Evolutionary conservation across 352 stramenopile species (phyloP).

Genomic region (Chrysophaeum taylorii): DNA sequence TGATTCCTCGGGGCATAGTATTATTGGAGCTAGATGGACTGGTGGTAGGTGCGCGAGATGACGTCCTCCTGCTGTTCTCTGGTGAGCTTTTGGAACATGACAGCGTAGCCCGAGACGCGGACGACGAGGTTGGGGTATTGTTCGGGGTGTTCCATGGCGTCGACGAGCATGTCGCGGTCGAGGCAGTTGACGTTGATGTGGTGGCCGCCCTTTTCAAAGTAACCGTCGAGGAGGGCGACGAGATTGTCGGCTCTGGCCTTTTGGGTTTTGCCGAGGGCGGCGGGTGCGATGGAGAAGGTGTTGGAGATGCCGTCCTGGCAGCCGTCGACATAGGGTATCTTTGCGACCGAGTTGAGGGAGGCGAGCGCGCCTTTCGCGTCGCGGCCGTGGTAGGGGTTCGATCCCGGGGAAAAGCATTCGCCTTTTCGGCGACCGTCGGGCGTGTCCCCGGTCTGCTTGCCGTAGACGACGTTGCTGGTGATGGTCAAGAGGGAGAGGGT

Average conservation of each 20-base stretch:
- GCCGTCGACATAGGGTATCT: slow-evolving; percentile 37
- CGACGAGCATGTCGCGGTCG: slow-evolving; percentile 30
- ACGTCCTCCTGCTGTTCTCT: slow-evolving; percentile 43
- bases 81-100: slow-evolving; percentile 43
- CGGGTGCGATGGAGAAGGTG: slow-evolving; percentile 40
- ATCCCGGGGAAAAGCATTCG: slow-evolving; percentile 38
- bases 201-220: slow-evolving; percentile 35
- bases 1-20: too few species aligned
- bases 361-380: slow-evolving; percentile 41
- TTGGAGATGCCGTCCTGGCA: slow-evolving; percentile 46
- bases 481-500: slow-evolving; percentile 44
- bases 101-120: slow-evolving; percentile 40
- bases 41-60: slow-evolving; percentile 39
- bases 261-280: slow-evolving; percentile 28
- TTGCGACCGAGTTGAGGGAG: slow-evolving; percentile 39
- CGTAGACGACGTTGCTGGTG: slow-evolving; percentile 44
- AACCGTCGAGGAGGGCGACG: slow-evolving; percentile 38
- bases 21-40: too few species aligned
- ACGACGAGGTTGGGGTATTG: slow-evolving; percentile 43
- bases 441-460: slow-evolving; percentile 36
- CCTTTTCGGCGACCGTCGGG: slow-evolving; percentile 35
- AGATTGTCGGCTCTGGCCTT: slow-evolving; percentile 31
- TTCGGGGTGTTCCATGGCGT: slow-evolving; percentile 42
- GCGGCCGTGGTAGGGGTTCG: slow-evolving; percentile 40
- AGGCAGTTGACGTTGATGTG: slow-evolving; percentile 46